Percentiles rank a stretch among this genome's conserved stretches.
Conservation (phyloP, 1,139 yeast genomes). For the Eremothecium cymbalariae region DNA sequence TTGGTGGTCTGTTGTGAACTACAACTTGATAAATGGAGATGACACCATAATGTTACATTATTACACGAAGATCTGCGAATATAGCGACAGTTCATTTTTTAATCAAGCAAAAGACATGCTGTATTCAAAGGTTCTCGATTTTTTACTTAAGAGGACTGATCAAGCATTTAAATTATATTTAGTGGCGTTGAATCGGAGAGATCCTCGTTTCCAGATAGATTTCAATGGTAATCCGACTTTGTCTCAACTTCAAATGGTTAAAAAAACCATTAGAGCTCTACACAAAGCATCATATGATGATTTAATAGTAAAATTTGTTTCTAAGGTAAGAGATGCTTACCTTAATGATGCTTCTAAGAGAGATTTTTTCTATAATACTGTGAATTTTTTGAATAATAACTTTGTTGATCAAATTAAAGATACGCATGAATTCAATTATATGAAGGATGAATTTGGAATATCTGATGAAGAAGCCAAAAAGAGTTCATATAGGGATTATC, state of each 20-base stretch:
- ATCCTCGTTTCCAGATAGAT: slow-evolving; percentile 9
- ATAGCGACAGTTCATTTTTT: slow-evolving; percentile 24
- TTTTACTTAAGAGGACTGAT: slow-evolving; percentile 13
- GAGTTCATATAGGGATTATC: slow-evolving; percentile 21
- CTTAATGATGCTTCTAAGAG: slow-evolving; percentile 8
- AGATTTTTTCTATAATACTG: slow-evolving; percentile 10
- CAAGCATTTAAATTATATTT: slow-evolving; percentile 13
- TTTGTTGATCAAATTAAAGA: slow-evolving; percentile 20
- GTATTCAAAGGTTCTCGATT: slow-evolving; percentile 15
- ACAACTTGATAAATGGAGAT: slow-evolving; percentile 17
- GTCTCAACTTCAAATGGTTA: slow-evolving; percentile 9
- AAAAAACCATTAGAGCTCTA: slow-evolving; percentile 14
- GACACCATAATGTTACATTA: slow-evolving; percentile 15
- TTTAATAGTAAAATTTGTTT: slow-evolving; percentile 13
- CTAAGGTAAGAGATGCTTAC: slow-evolving; percentile 10
- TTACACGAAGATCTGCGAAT: slow-evolving; percentile 14
- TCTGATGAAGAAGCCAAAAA: slow-evolving; percentile 25
- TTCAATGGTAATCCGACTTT: slow-evolving; percentile 2
- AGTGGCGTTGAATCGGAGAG: slow-evolving; percentile 15
- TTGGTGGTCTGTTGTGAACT: slow-evolving; percentile 29
- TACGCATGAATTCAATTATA: slow-evolving; percentile 17
- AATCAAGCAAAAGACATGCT: slow-evolving; percentile 18
- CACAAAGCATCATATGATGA: slow-evolving; percentile 12
- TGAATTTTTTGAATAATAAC: slow-evolving; percentile 18
- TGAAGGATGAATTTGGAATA: slow-evolving; percentile 24